phyloP scores from a whole-genome alignment of 306 rosid genomes.

The Biancaea sappan region DNA sequence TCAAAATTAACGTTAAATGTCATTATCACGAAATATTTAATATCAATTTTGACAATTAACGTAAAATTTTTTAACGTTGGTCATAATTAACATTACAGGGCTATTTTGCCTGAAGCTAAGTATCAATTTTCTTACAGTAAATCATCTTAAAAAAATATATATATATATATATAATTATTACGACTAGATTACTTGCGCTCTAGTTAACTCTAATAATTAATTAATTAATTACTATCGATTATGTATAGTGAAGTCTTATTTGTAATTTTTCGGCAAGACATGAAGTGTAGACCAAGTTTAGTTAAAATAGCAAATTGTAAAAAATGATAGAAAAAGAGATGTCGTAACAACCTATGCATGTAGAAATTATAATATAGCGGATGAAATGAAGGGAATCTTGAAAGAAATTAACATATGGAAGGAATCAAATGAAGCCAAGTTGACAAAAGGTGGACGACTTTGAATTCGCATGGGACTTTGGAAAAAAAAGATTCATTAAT shows the following conservation, averaged over 20 bases:
- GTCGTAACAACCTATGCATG: background rate
- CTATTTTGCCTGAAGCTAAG: no score
- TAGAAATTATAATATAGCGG: background rate
- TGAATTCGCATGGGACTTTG: background rate
- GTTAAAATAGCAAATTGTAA: background rate
- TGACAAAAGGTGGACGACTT: conserved; percentile 8
- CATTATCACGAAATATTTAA: no score
- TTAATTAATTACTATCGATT: background rate
- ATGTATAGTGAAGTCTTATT: background rate
- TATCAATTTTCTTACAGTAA: no score
- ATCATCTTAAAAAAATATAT: no score
- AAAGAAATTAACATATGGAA: background rate
- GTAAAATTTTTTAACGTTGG: no score
- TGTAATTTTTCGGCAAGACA: background rate
- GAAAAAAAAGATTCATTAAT: background rate
- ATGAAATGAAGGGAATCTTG: background rate
- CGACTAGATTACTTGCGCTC: no score
- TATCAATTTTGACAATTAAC: no score
- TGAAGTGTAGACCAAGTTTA: background rate
- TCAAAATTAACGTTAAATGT: no score
- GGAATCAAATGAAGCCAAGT: background rate
- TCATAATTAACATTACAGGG: no score
- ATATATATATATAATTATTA: no score
- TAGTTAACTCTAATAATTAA: background rate
- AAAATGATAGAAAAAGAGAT: background rate